A percentile compares a stretch with the other conserved stretches of the same genome.
phyloP scores from a whole-genome alignment of 164 flowering plant genomes.

The Kalanchoe fedtschenkoi region DNA sequence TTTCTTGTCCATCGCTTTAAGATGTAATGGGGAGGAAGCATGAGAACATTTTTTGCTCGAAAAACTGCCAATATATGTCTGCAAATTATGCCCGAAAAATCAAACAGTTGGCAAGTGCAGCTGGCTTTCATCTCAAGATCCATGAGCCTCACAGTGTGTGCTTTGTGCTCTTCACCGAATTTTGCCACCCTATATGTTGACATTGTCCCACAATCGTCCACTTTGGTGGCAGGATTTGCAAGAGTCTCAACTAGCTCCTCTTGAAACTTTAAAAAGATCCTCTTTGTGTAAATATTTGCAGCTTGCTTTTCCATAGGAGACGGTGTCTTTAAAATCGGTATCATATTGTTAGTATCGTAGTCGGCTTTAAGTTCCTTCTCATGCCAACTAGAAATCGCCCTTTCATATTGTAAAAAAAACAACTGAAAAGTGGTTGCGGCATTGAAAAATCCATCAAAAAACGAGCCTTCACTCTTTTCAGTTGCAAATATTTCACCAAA shows the following conservation, averaged over 20 bases:
- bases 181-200: slow-evolving; percentile 25
- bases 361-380: slow-evolving; percentile 44
- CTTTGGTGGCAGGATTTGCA: slow-evolving; percentile 24
- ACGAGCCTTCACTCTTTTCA: slow-evolving; percentile 26
- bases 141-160: slow-evolving; percentile 20
- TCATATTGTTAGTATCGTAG: slow-evolving; percentile 24
- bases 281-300: slow-evolving; percentile 32
- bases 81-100: slow-evolving; percentile 30
- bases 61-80: slow-evolving; percentile 30
- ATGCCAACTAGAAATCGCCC: slow-evolving; percentile 23
- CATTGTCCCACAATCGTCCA: slow-evolving; percentile 16
- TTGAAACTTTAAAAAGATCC: slow-evolving; percentile 35
- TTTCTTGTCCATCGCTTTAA: slow-evolving; percentile 33
- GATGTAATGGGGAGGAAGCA: slow-evolving; percentile 24
- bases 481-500: slow-evolving; percentile 31
- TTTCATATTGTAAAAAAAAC: slow-evolving; percentile 28
- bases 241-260: slow-evolving; percentile 33
- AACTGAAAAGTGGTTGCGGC: slow-evolving; percentile 25
- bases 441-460: slow-evolving; percentile 33
- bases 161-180: slow-evolving; percentile 27
- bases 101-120: slow-evolving; percentile 37
- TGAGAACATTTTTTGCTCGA: slow-evolving; percentile 32
- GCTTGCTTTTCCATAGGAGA: slow-evolving; percentile 43
- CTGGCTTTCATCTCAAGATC: slow-evolving; percentile 20
- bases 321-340: slow-evolving; percentile 30